Evolutionary conservation across 169 alveolate genomes (phyloP).

Genomic region (Eimeria praecox): DNA sequence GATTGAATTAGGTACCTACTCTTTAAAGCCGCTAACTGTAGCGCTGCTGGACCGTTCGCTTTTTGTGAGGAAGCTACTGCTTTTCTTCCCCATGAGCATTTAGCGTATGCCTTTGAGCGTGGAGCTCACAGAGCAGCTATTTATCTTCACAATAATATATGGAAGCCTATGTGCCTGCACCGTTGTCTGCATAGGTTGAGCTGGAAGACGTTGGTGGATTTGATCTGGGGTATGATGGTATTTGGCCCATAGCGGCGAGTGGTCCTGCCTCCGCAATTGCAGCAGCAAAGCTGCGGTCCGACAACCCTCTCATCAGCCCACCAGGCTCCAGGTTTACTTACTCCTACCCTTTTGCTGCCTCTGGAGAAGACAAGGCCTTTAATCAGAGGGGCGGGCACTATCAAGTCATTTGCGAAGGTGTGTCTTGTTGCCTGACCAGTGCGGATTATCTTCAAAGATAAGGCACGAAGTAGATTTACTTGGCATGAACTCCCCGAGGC

Average conservation of each 20-base stretch:
- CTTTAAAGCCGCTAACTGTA: background rate
- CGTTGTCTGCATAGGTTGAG: conserved; percentile 1
- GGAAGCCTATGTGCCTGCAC: background rate
- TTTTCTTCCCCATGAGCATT: background rate
- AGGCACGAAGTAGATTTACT: background rate
- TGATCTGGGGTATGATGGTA: conserved; percentile 58
- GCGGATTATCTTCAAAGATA: background rate
- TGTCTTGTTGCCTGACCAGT: background rate
- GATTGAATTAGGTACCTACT: background rate
- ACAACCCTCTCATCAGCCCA: conserved; percentile 30
- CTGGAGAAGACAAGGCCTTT: conserved; percentile 38
- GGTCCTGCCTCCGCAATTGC: conserved; percentile 32
- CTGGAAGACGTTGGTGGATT: conserved; percentile 42
- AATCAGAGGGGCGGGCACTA: conserved; percentile 43
- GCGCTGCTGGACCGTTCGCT: background rate
- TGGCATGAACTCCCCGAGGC: background rate
- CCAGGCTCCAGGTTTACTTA: conserved; percentile 57
- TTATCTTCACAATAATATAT: background rate
- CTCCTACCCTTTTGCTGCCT: conserved; percentile 62
- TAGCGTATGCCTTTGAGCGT: background rate
- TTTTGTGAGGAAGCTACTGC: background rate
- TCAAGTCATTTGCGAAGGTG: conserved; percentile 64
- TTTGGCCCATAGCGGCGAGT: conserved; percentile 33
- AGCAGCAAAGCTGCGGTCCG: conserved; percentile 22
- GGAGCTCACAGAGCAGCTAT: background rate